Percentiles rank a stretch among this genome's conserved stretches.
Evolutionary conservation across 371 early-diverging fungal species (phyloP).

Genomic region (Quaeritorhiza haematococci): DNA sequence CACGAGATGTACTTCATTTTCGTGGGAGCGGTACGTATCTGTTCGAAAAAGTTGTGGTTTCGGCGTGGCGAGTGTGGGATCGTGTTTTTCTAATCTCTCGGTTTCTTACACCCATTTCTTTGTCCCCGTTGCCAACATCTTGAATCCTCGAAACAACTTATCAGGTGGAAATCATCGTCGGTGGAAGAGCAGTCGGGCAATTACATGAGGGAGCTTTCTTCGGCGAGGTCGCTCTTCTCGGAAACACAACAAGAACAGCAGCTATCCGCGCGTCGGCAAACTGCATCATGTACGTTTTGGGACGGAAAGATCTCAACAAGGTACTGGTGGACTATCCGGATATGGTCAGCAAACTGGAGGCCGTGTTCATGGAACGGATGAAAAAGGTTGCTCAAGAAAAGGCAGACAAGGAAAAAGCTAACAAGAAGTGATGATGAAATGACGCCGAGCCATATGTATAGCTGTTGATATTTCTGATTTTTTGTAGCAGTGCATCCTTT

Average conservation of each 20-base stretch:
- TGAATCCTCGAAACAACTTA: too few species aligned
- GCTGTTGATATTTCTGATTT: too few species aligned
- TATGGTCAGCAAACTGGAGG: slow-evolving; percentile 21
- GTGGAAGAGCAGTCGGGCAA: background rate
- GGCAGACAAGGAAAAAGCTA: too few species aligned
- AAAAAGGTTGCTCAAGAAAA: too few species aligned
- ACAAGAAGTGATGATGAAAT: too few species aligned
- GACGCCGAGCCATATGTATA: too few species aligned
- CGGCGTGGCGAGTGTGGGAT: too few species aligned
- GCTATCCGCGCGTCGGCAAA: slow-evolving; percentile 20
- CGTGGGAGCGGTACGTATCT: slow-evolving; percentile 6
- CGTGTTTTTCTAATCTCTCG: too few species aligned
- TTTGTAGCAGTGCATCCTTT: too few species aligned
- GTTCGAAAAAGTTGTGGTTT: background rate
- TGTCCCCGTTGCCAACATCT: slow-evolving; percentile 1
- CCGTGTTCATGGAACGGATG: slow-evolving; percentile 33
- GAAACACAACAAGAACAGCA: slow-evolving; percentile 22
- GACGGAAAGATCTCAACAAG: slow-evolving; percentile 10
- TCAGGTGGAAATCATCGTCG: background rate
- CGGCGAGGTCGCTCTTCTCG: slow-evolving; percentile 28
- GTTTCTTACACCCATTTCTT: background rate
- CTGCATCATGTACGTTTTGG: slow-evolving; percentile 20
- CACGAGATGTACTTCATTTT: slow-evolving; percentile 31
- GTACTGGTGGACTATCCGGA: slow-evolving; percentile 32
- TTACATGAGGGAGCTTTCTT: background rate